Percentiles rank a stretch among this genome's conserved stretches.
Conservation (phyloP, 1,284 basidiomycete species). For the Sanguinoderma infundibulare region DNA sequence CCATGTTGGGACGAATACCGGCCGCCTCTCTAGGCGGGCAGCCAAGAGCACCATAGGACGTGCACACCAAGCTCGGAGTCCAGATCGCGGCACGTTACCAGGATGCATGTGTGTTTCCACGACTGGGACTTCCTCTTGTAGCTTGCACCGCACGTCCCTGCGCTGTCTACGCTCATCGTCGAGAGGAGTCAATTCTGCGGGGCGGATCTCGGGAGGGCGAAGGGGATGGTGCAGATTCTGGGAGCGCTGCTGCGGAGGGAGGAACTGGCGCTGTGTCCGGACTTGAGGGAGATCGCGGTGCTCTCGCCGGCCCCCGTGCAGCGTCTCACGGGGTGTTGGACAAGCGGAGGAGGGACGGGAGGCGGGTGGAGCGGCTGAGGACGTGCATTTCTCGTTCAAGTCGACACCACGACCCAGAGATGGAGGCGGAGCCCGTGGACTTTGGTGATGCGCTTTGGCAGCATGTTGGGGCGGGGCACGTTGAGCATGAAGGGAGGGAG, state of each 20-base stretch:
- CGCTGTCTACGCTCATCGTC: too few species aligned
- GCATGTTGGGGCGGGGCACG: neutral
- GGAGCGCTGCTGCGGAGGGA: neutral
- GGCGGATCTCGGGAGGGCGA: neutral
- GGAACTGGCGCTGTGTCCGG: neutral
- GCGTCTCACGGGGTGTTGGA: neutral
- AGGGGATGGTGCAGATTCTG: neutral
- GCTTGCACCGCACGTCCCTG: too few species aligned
- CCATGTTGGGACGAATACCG: too few species aligned
- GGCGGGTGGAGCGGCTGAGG: neutral
- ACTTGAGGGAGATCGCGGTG: neutral
- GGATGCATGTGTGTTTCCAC: too few species aligned
- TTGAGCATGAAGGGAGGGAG: neutral
- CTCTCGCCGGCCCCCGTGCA: neutral
- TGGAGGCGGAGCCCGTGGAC: neutral
- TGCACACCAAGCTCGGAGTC: too few species aligned
- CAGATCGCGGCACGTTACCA: too few species aligned
- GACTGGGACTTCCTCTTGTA: too few species aligned
- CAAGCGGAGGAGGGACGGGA: neutral
- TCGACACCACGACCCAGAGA: neutral
- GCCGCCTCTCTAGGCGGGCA: too few species aligned
- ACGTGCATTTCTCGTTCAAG: neutral
- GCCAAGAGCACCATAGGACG: too few species aligned
- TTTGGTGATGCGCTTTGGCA: neutral
- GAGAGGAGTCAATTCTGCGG: too few species aligned